phyloP scores from a whole-genome alignment of 2,329 filamentous ascomycete species.

The Ophiostoma sp. region DNA sequence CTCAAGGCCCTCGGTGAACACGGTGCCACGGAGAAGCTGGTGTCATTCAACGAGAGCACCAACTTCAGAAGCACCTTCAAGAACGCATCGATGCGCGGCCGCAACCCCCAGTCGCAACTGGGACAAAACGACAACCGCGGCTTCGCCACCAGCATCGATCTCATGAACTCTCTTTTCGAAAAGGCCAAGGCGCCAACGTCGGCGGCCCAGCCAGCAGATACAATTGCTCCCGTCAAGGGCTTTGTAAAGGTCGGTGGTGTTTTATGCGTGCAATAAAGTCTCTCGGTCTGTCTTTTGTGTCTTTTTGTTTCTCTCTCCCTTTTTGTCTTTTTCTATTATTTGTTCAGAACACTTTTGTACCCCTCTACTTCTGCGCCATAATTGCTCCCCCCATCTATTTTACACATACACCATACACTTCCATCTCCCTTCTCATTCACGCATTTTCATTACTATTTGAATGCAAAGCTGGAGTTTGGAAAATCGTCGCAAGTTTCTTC shows the following conservation, averaged over 20 bases:
- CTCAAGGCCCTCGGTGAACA: slow-evolving; percentile 55
- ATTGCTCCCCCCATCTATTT: not conserved
- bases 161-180: slow-evolving; percentile 92
- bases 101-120: slow-evolving; percentile 30
- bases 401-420: not conserved
- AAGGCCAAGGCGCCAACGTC: slow-evolving; percentile 57
- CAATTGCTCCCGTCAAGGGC: slow-evolving; percentile 53
- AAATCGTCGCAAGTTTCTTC: not conserved
- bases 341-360: not conserved
- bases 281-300: slow-evolving; percentile 34
- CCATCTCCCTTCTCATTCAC: too few relatives aligned
- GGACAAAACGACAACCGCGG: slow-evolving; percentile 50
- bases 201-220: slow-evolving; percentile 41
- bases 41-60: slow-evolving; percentile 32
- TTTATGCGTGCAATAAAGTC: slow-evolving; percentile 32
- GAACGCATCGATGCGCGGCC: slow-evolving; percentile 32
- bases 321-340: not conserved
- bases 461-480: slow-evolving; percentile 11
- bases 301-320: slow-evolving; percentile 1
- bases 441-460: not conserved
- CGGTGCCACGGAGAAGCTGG: slow-evolving; percentile 49
- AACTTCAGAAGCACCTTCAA: slow-evolving; percentile 32
- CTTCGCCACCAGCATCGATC: slow-evolving; percentile 83
- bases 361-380: not conserved
- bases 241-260: slow-evolving; percentile 70